A percentile compares a stretch with the other conserved stretches of the same genome.
These are phyloP conservation scores for Myxozyma lipomycoides DNA, from an alignment of 805 yeast genomes.

Conservation along the genomic window DNA sequence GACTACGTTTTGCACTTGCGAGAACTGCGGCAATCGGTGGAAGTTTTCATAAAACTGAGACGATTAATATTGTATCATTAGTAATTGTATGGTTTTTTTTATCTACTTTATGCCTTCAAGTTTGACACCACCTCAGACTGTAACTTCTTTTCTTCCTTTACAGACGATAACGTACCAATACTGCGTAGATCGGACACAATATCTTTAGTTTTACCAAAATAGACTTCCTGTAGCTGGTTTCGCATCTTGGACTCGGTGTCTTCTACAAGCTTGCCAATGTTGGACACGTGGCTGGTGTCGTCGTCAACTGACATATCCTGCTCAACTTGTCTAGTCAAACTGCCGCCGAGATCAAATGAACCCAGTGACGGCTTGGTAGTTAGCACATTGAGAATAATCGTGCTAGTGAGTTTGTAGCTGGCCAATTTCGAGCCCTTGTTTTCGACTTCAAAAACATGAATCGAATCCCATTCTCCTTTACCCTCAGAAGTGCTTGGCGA, in stretches of 20 bases:
- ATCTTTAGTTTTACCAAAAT: constrained; percentile 91
- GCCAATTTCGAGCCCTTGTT: constrained; percentile 37
- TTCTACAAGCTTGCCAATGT: constrained; percentile 80
- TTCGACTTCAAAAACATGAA: constrained; percentile 82
- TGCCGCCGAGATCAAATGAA: constrained; percentile 65
- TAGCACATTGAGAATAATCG: constrained; percentile 71
- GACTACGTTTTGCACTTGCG: constrained; percentile 97
- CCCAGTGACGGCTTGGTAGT: constrained; percentile 37
- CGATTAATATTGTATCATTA: neutral
- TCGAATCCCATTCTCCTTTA: constrained; percentile 79
- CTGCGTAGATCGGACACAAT: constrained; percentile 68
- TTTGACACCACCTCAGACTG: constrained; percentile 45
- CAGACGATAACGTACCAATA: constrained; percentile 38
- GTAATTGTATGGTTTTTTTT: neutral
- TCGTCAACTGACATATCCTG: constrained; percentile 46
- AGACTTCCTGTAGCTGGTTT: constrained; percentile 84
- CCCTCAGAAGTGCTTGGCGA: constrained; percentile 7
- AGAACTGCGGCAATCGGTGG: constrained; percentile 97
- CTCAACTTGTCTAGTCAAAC: constrained; percentile 77
- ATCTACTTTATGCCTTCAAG: constrained; percentile 19
- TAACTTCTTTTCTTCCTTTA: constrained; percentile 40
- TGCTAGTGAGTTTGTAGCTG: constrained; percentile 72
- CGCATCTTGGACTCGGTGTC: constrained; percentile 84
- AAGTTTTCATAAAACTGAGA: constrained; percentile 62
- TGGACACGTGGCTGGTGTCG: constrained; percentile 70